Evolutionary conservation across 2,329 filamentous ascomycete species (phyloP).

Genomic region (Colletotrichum lini): DNA sequence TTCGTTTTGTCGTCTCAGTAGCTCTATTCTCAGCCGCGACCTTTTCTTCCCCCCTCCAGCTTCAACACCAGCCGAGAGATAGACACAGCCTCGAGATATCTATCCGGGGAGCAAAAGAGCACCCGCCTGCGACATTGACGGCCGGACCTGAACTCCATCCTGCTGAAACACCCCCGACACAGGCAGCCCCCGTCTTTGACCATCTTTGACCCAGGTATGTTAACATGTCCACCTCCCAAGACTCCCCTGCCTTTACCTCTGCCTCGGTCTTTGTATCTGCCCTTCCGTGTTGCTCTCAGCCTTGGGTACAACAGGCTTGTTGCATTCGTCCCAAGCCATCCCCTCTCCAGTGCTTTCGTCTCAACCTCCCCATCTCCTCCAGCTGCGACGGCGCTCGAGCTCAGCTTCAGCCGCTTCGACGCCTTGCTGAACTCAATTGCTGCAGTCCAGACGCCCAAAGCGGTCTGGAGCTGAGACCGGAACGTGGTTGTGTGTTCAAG

Average conservation of each 20-base stretch:
- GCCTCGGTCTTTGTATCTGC: no score
- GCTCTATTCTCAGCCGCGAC: background rate
- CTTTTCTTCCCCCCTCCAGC: conserved; percentile 18
- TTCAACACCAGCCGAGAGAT: conserved; percentile 15
- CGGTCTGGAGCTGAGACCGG: conserved; percentile 30
- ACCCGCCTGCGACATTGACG: conserved; percentile 32
- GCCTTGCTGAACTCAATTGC: conserved; percentile 30
- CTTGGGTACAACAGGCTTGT: background rate
- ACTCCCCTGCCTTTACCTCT: background rate
- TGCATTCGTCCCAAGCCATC: conserved; percentile 8
- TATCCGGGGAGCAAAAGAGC: conserved; percentile 3
- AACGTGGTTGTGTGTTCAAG: conserved; percentile 17
- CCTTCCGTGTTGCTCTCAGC: background rate
- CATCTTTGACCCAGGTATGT: conserved; percentile 36
- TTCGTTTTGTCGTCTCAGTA: background rate
- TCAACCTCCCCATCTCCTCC: background rate
- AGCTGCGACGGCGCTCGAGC: conserved; percentile 36
- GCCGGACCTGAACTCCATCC: conserved; percentile 15
- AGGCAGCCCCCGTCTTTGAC: background rate
- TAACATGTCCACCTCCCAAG: conserved; percentile 1
- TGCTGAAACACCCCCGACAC: conserved; percentile 43
- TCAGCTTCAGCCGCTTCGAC: conserved; percentile 25
- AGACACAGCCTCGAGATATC: conserved; percentile 13
- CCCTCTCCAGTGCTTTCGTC: conserved; percentile 19
- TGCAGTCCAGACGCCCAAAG: background rate